phyloP scores from a whole-genome alignment of 805 yeast genomes.

The Pichia rugopelliculosa region DNA sequence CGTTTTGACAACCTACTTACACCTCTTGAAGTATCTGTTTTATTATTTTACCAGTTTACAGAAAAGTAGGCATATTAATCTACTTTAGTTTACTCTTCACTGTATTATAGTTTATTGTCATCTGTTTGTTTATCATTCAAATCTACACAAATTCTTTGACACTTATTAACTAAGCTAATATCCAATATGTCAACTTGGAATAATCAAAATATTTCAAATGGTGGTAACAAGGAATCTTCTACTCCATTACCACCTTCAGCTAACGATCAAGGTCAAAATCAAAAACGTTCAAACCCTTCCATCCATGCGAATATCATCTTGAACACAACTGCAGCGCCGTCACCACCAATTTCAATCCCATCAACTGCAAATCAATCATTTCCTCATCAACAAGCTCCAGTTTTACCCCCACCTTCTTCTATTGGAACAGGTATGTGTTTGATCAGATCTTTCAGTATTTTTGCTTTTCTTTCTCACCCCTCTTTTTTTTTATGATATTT shows the following conservation, averaged over 20 bases:
- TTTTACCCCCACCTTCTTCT: conserved; percentile 13
- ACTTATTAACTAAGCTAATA: background rate
- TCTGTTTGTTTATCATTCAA: background rate
- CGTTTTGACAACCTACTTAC: background rate
- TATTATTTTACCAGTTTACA: background rate
- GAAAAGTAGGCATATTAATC: background rate
- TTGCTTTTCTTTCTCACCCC: background rate
- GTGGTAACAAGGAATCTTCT: background rate
- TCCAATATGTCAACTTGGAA: background rate
- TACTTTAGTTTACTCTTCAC: background rate
- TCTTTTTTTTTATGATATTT: background rate
- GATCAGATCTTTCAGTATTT: background rate
- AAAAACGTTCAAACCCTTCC: background rate
- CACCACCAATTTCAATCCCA: background rate
- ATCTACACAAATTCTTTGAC: background rate
- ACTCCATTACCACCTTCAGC: background rate
- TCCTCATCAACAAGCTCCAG: conserved; percentile 9
- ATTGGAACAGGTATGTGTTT: conserved; percentile 11
- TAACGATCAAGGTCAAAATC: background rate
- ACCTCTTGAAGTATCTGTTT: background rate
- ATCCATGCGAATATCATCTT: background rate
- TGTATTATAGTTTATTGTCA: background rate
- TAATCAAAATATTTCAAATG: background rate
- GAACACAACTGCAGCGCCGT: background rate
- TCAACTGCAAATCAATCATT: background rate